Evolutionary conservation across 352 stramenopile species (phyloP).

Genomic region (Phytophthora citricola): DNA sequence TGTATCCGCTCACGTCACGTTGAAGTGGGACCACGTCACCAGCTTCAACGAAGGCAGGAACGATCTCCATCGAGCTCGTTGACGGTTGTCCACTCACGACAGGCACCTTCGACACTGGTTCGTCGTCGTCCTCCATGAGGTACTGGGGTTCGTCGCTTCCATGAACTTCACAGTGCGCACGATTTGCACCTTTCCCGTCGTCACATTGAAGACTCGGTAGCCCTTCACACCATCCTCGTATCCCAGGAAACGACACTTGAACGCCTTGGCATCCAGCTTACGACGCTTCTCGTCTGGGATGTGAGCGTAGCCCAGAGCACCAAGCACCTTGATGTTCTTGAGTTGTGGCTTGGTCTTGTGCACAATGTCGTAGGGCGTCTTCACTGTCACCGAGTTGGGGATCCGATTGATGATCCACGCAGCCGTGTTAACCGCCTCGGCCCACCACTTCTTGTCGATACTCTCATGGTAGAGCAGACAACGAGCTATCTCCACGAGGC

Average conservation of each 20-base stretch:
- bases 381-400: not conserved
- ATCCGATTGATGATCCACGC: constrained; percentile 1
- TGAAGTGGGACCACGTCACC: not conserved
- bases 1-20: not conserved
- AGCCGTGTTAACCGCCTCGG: not conserved
- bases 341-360: not conserved
- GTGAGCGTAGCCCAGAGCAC: constrained; percentile 12
- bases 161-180: too few species aligned
- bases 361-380: constrained; percentile 22
- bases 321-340: constrained; percentile 22
- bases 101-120: too few species aligned
- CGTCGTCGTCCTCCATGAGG: too few species aligned
- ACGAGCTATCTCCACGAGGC: not conserved
- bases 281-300: not conserved
- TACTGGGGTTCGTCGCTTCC: too few species aligned
- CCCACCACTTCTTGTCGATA: not conserved
- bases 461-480: constrained; percentile 9
- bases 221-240: too few species aligned
- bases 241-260: too few species aligned
- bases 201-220: too few species aligned
- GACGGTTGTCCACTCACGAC: too few species aligned
- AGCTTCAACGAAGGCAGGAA: too few species aligned
- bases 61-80: too few species aligned
- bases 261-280: not conserved
- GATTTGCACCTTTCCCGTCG: too few species aligned